These are phyloP conservation scores for Boechera divaricarpa DNA, from an alignment of 345 rosid species.

Conservation along the genomic window DNA sequence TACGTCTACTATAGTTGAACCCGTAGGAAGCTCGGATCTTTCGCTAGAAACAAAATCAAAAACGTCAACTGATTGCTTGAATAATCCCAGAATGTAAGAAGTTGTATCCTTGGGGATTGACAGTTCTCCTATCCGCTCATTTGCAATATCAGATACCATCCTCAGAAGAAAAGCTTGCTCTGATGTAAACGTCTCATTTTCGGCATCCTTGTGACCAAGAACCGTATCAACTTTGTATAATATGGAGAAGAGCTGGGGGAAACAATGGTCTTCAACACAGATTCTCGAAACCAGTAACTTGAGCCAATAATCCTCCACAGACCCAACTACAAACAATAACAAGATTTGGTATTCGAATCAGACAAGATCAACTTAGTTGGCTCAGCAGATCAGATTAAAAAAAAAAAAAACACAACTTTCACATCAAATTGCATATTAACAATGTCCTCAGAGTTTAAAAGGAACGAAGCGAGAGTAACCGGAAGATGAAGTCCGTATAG, in stretches of 20 bases:
- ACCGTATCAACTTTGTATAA: background rate
- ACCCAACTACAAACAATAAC: constrained; percentile 58
- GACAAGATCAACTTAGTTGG: too few species aligned
- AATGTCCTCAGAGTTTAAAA: too few species aligned
- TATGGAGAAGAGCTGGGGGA: constrained; percentile 54
- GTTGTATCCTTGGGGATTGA: constrained; percentile 48
- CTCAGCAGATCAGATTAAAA: too few species aligned
- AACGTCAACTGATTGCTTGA: constrained; percentile 50
- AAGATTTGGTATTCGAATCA: background rate
- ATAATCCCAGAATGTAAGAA: constrained; percentile 44
- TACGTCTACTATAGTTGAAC: constrained; percentile 51
- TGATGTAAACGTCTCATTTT: constrained; percentile 45
- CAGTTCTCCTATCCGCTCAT: constrained; percentile 57
- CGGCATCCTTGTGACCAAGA: background rate
- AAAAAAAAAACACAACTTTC: too few species aligned
- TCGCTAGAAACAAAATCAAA: constrained; percentile 49
- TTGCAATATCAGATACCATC: constrained; percentile 61
- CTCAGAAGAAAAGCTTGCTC: constrained; percentile 72
- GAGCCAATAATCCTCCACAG: constrained; percentile 71
- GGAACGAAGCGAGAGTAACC: constrained; percentile 41
- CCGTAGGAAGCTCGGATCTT: constrained; percentile 68
- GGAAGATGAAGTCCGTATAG: constrained; percentile 57
- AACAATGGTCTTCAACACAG: constrained; percentile 62
- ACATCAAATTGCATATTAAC: too few species aligned
- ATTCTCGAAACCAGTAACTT: constrained; percentile 69